Conservation (phyloP, 805 yeast species). For the Scheffersomyces lignosus region DNA sequence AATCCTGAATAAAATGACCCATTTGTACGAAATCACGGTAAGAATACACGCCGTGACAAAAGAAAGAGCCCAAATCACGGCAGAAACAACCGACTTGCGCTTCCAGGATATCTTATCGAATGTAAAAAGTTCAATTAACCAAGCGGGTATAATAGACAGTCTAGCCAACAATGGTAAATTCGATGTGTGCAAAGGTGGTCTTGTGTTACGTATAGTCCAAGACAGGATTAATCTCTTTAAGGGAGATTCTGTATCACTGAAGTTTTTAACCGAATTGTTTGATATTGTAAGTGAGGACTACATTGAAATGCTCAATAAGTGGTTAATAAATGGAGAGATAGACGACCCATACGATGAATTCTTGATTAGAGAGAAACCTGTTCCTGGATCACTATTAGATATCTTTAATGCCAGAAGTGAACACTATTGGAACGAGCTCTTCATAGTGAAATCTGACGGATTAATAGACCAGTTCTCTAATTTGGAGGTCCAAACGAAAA, state of each 20-base stretch:
- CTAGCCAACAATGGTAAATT: conserved; percentile 51
- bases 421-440: conserved; percentile 74
- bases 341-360: conserved; percentile 85
- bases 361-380: conserved; percentile 52
- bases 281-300: conserved; percentile 63
- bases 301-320: conserved; percentile 65
- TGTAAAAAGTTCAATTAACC: conserved; percentile 40
- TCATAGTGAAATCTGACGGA: conserved; percentile 71
- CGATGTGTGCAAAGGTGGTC: conserved; percentile 74
- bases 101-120: conserved; percentile 34
- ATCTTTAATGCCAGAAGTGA: conserved; percentile 46
- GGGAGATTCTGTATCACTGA: conserved; percentile 63
- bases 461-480: conserved; percentile 63
- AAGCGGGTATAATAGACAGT: conserved; percentile 49
- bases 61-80: conserved; percentile 24
- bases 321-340: conserved; percentile 76
- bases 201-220: conserved; percentile 63
- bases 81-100: conserved; percentile 20
- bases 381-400: conserved; percentile 23
- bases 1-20: conserved; percentile 39
- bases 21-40: conserved; percentile 57
- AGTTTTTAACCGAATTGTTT: conserved; percentile 54
- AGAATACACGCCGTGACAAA: conserved; percentile 51
- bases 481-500: conserved; percentile 56
- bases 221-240: conserved; percentile 52